These are phyloP conservation scores for Neoascochyta sp. DNA, from an alignment of 2,329 filamentous ascomycete genomes.

Conservation along the genomic window DNA sequence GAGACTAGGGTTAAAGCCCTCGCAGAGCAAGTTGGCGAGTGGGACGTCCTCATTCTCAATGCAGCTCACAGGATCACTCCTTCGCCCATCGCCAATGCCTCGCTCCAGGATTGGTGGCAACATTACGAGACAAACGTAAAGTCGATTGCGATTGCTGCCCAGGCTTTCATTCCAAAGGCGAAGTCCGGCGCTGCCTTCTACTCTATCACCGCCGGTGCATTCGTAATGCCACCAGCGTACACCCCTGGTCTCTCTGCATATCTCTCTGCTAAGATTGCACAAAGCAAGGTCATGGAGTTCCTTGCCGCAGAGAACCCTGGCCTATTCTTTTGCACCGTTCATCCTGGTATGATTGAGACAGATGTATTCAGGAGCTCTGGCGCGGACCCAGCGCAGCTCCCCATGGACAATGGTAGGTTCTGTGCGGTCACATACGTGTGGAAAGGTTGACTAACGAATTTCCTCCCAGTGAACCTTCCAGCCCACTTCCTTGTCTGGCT, in stretches of 20 bases:
- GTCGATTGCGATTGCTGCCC: conserved; percentile 9
- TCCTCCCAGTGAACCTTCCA: conserved; percentile 13
- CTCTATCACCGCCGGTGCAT: conserved; percentile 5
- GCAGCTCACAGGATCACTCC: conserved; percentile 12
- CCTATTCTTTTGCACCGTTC: conserved; percentile 30
- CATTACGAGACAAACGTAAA: conserved; percentile 22
- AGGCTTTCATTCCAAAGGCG: conserved; percentile 16
- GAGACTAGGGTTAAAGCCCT: conserved; percentile 8
- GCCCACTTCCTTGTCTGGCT: conserved; percentile 4
- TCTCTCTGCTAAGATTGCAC: conserved; percentile 32
- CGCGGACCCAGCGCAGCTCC: conserved; percentile 5
- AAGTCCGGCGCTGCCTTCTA: not conserved
- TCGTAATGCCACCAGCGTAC: conserved; percentile 4
- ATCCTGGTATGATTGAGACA: conserved; percentile 38
- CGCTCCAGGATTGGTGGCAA: conserved; percentile 15
- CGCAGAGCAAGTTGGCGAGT: conserved; percentile 10
- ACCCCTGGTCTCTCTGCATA: conserved; percentile 27
- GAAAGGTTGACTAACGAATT: conserved; percentile 22
- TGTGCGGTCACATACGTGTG: no score
- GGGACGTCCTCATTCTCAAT: conserved; percentile 21
- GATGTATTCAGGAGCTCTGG: conserved; percentile 20
- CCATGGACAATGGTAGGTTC: conserved; percentile 18
- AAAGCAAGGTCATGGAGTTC: conserved; percentile 29
- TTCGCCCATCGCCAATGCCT: conserved; percentile 4
- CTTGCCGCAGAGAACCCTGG: conserved; percentile 34